Evolutionary conservation across 129 eudicot genomes (phyloP).

Genomic region (Helianthus annuus): DNA sequence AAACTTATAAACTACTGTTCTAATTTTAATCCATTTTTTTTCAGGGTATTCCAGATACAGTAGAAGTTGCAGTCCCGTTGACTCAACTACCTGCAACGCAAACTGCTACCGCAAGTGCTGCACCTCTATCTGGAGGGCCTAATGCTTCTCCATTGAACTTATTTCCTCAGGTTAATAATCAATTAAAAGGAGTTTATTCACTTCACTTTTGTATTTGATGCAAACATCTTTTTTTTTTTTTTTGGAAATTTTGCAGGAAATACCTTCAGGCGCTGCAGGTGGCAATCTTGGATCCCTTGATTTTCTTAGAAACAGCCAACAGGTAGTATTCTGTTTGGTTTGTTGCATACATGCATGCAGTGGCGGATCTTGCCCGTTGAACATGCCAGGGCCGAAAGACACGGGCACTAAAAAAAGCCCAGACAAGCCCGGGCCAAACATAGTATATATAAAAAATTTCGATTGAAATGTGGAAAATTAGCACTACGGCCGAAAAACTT

Average conservation of each 20-base stretch:
- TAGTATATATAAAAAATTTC: too few relatives aligned
- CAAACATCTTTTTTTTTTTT: neutral
- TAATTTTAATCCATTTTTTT: conserved; percentile 4
- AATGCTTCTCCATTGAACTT: conserved; percentile 83
- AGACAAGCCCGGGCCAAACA: too few relatives aligned
- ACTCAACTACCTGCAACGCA: conserved; percentile 51
- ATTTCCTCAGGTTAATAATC: conserved; percentile 80
- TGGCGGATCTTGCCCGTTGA: too few relatives aligned
- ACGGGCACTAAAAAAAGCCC: too few relatives aligned
- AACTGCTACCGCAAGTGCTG: conserved; percentile 35
- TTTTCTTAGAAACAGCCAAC: conserved; percentile 87
- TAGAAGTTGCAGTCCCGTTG: conserved; percentile 73
- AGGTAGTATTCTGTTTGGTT: conserved; percentile 48
- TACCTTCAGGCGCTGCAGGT: conserved; percentile 60
- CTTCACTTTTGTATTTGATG: conserved; percentile 12
- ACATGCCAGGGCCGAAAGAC: too few relatives aligned
- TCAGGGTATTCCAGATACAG: conserved; percentile 86
- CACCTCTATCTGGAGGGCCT: conserved; percentile 78
- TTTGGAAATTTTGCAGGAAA: conserved; percentile 50
- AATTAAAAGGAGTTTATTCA: neutral
- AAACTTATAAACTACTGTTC: neutral
- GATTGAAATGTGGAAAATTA: too few relatives aligned
- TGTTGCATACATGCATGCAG: neutral
- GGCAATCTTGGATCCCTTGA: conserved; percentile 88
- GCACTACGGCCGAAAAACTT: too few relatives aligned